Conservation (phyloP, 306 rosid genomes). For the Sphenostylis stenocarpa region DNA sequence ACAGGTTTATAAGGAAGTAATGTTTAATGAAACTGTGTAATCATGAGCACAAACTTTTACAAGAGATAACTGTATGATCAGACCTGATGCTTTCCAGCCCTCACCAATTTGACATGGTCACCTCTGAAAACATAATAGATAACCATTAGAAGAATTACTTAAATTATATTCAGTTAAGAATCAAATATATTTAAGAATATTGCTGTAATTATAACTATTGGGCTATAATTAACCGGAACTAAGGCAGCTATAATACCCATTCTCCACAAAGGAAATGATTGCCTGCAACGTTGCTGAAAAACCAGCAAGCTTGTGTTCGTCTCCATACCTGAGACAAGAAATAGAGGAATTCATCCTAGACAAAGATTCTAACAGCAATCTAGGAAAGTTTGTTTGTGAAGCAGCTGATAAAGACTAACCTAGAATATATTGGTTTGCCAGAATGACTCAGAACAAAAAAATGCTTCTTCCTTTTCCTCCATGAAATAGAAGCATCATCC, state of each 20-base stretch:
- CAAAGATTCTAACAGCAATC: slow-evolving; percentile 7
- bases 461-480: slow-evolving; percentile 97
- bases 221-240: slow-evolving; percentile 28
- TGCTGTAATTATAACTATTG: not conserved
- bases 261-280: slow-evolving; percentile 90
- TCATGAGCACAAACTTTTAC: slow-evolving; percentile 16
- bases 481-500: slow-evolving; percentile 93
- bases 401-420: slow-evolving; percentile 54
- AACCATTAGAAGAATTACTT: slow-evolving; percentile 21
- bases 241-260: slow-evolving; percentile 59
- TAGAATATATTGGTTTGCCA: slow-evolving; percentile 93
- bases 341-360: slow-evolving; percentile 19
- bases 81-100: slow-evolving; percentile 97
- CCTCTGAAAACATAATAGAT: slow-evolving; percentile 51
- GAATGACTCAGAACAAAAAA: slow-evolving; percentile 83
- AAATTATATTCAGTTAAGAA: slow-evolving; percentile 20
- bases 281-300: slow-evolving; percentile 98
- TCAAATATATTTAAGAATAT: not conserved
- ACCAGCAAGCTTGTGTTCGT: slow-evolving; percentile 96
- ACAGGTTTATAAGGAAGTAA: not conserved
- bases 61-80: slow-evolving; percentile 33
- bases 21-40: not conserved
- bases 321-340: slow-evolving; percentile 70
- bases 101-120: slow-evolving; percentile 76
- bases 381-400: not conserved